Evolutionary conservation across 768 basidiomycete genomes (phyloP), one percentile per base, ranked within the genome.

Genomic region (Stropharia rugosoannulata): DNA sequence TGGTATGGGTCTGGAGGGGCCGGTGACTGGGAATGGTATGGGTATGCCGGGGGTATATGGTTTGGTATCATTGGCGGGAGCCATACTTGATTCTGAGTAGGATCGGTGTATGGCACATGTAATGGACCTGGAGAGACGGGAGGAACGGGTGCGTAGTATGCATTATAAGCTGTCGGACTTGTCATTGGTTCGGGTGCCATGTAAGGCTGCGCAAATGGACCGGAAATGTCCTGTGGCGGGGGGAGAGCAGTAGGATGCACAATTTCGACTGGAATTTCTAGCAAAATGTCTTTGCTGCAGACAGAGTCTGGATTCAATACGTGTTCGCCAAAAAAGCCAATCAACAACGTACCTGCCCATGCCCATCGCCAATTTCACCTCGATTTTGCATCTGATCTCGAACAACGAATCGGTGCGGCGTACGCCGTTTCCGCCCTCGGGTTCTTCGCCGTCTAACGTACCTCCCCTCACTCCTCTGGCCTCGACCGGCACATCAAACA

Each of bases 401-500:
- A 93, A 93, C 10, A 93, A 72, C 25, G 80, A 70, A 19, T 84
- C 80, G 3, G 78, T 79, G 42, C 62, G 66, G 25, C 67, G 69
- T 45, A 63, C 66, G 12, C 55, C 62, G 59, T 64, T 54, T 57
- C 70, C 66, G 27, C 61, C 64, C 25, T 70, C 70, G 16, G 71
- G 68, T 51, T 79, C 77, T 53, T 64, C 66, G 39, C 64, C 66
- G 52, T 83, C 67, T 8, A 86, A 75, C 4, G 69, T 62, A 5
- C 88, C 89, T 22, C 86, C 87, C 55, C 76, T 80, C 11, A 88
- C 82, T 4, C 86, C 84, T 51, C 85, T 75, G 0, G 89, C 84
- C 55, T 76, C 69, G 45, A 71, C 75, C 4, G 91, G 91, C n/a
- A 92, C 82, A 65, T 93, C 86, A 59, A 94, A 85, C 10, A 90